phyloP scores from a whole-genome alignment of 2,329 filamentous ascomycete genomes.

The Knoxdaviesia capensis region DNA sequence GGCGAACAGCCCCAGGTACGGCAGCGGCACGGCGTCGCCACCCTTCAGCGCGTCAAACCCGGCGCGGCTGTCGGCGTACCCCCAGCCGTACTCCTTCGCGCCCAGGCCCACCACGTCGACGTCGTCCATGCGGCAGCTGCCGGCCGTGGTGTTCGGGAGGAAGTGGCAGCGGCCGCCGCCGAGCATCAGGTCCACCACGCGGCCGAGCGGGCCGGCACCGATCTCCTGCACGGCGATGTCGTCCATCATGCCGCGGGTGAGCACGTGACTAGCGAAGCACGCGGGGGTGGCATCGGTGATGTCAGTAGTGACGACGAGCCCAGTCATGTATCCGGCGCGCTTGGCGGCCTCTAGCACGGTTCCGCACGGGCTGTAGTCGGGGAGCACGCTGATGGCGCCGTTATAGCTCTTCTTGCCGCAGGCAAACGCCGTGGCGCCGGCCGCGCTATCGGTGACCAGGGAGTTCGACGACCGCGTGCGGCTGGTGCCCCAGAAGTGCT shows the following conservation, averaged over 20 bases:
- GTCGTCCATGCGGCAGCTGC: conserved; percentile 65
- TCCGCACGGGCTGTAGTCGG: conserved; percentile 71
- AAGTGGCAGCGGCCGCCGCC: conserved; percentile 91
- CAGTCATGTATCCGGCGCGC: conserved; percentile 75
- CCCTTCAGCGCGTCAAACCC: conserved; percentile 57
- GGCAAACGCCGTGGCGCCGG: conserved; percentile 91
- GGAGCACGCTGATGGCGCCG: conserved; percentile 77
- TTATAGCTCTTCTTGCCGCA: conserved; percentile 93
- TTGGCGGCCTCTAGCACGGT: conserved; percentile 89
- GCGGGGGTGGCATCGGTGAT: conserved; percentile 93
- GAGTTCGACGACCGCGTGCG: conserved; percentile 69
- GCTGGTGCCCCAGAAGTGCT: conserved; percentile 77
- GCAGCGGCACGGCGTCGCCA: conserved; percentile 51
- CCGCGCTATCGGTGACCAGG: conserved; percentile 84
- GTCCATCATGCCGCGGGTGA: conserved; percentile 63
- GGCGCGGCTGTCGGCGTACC: conserved; percentile 50
- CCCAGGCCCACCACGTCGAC: conserved; percentile 58
- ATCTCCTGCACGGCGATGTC: conserved; percentile 84
- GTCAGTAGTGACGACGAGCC: conserved; percentile 83
- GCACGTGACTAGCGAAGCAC: conserved; percentile 80
- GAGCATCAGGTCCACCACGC: conserved; percentile 78
- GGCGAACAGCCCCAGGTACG: conserved; percentile 73
- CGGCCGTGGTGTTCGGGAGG: conserved; percentile 57
- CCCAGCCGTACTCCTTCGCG: conserved; percentile 56
- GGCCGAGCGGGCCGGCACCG: conserved; percentile 68